A percentile compares a stretch with the other conserved stretches of the same genome.
Conservation (phyloP, 495 filamentous ascomycete genomes). For the Aspergillus hancockii region DNA sequence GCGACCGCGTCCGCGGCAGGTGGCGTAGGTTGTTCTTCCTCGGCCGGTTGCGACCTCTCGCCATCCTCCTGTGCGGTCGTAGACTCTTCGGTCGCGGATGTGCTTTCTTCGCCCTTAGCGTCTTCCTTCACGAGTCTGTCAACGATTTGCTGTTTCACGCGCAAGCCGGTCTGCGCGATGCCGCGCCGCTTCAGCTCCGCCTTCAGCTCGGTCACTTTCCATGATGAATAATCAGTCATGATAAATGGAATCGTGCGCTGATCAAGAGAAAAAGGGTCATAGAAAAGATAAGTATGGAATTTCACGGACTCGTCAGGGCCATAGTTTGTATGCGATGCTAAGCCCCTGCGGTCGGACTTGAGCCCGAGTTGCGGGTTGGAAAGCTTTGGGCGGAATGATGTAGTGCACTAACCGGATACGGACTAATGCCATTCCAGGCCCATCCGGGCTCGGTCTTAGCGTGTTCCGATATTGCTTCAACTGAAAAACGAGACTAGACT, state of each 20-base stretch:
- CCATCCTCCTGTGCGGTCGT: conserved; percentile 12
- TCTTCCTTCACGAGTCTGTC: conserved; percentile 50
- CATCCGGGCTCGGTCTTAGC: background rate
- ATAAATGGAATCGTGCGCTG: conserved; percentile 12
- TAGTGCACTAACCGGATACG: conserved; percentile 23
- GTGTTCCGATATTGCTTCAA: background rate
- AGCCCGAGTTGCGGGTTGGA: conserved; percentile 5
- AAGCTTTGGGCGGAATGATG: conserved; percentile 25
- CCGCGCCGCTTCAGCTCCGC: conserved; percentile 53
- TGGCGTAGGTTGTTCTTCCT: conserved; percentile 1
- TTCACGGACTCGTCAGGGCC: conserved; percentile 14
- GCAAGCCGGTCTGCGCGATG: conserved; percentile 51
- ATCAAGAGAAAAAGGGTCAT: background rate
- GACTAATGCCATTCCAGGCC: background rate
- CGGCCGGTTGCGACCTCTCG: conserved; percentile 18
- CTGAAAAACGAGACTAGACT: too few species aligned
- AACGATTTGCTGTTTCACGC: conserved; percentile 51
- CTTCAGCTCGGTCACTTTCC: conserved; percentile 56
- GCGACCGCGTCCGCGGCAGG: conserved; percentile 1
- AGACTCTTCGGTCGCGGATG: conserved; percentile 17
- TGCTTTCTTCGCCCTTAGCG: conserved; percentile 26
- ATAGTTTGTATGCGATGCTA: conserved; percentile 28
- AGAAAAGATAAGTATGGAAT: background rate
- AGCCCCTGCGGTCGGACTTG: conserved; percentile 22
- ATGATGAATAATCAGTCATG: conserved; percentile 54